Percentiles rank a stretch among this genome's conserved stretches.
Conservation (phyloP, 2,329 filamentous ascomycete species). For the Nannizzia gypsea region DNA sequence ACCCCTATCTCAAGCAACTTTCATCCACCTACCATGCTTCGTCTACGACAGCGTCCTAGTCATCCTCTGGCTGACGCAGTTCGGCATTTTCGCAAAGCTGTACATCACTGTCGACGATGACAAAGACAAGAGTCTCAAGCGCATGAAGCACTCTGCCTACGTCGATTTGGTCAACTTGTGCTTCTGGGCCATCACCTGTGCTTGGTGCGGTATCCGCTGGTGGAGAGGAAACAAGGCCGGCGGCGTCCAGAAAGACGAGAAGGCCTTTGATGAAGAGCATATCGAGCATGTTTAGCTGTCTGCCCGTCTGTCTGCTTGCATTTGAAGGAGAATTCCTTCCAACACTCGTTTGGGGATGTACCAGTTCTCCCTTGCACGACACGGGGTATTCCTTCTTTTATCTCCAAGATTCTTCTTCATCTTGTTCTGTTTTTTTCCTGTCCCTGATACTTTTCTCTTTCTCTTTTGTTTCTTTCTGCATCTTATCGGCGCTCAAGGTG, state of each 20-base stretch:
- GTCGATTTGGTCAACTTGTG: slow-evolving; percentile 62
- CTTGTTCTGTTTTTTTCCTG: not conserved
- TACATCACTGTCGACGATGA: slow-evolving; percentile 47
- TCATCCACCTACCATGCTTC: slow-evolving; percentile 37
- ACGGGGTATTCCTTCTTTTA: not conserved
- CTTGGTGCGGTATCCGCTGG: slow-evolving; percentile 27
- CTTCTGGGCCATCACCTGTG: slow-evolving; percentile 59
- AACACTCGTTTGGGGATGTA: not conserved
- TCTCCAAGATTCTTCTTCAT: not conserved
- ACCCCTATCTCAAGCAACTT: slow-evolving; percentile 22
- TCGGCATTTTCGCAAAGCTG: slow-evolving; percentile 72
- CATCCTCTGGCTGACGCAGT: slow-evolving; percentile 68
- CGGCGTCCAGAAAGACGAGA: slow-evolving; percentile 12
- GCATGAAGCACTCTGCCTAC: slow-evolving; percentile 84
- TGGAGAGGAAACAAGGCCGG: slow-evolving; percentile 18
- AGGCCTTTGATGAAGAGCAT: slow-evolving; percentile 8
- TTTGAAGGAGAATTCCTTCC: not conserved
- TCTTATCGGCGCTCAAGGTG: not conserved
- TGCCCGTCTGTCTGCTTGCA: too few species aligned
- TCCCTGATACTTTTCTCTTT: not conserved
- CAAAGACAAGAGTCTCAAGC: slow-evolving; percentile 45
- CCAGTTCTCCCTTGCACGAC: not conserved
- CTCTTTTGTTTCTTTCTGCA: not conserved
- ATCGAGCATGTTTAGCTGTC: not conserved
- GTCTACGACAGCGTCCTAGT: slow-evolving; percentile 61